These are phyloP conservation scores for Pythium periplocum DNA, from an alignment of 352 stramenopile species.

Conservation along the genomic window DNA sequence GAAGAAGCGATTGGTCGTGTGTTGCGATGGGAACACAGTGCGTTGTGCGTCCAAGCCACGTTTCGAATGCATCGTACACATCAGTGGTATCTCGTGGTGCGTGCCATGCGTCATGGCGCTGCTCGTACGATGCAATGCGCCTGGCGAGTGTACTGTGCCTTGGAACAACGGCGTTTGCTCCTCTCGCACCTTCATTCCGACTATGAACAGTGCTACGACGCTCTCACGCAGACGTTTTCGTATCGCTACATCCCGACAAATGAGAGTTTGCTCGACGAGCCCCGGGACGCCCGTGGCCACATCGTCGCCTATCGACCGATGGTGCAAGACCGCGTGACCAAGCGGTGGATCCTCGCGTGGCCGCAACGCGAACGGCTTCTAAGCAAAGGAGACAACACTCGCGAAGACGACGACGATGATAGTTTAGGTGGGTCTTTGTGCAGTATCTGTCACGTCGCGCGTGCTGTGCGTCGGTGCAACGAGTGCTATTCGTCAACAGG, in stretches of 20 bases:
- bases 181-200: slow-evolving; percentile 54
- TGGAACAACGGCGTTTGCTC: slow-evolving; percentile 31
- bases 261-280: slow-evolving; percentile 57
- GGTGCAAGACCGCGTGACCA: slow-evolving; percentile 65
- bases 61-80: slow-evolving; percentile 57
- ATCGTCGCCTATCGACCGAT: slow-evolving; percentile 61
- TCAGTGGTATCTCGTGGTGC: slow-evolving; percentile 42
- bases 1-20: slow-evolving; percentile 50
- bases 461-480: slow-evolving; percentile 54
- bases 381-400: background rate
- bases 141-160: slow-evolving; percentile 36
- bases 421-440: slow-evolving; percentile 22
- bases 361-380: slow-evolving; percentile 30
- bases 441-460: slow-evolving; percentile 49
- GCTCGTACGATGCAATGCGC: slow-evolving; percentile 53
- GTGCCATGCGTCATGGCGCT: slow-evolving; percentile 24
- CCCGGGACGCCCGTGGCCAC: slow-evolving; percentile 39
- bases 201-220: slow-evolving; percentile 67
- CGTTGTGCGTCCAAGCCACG: slow-evolving; percentile 38
- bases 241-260: slow-evolving; percentile 63
- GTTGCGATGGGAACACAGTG: slow-evolving; percentile 43
- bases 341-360: slow-evolving; percentile 69
- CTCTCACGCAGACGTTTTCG: slow-evolving; percentile 45
- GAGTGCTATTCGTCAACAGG: slow-evolving; percentile 55
- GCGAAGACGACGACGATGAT: slow-evolving; percentile 2